A percentile compares a stretch with the other conserved stretches of the same genome.
These are phyloP conservation scores for Phaeotremella skinneri DNA, from an alignment of 768 basidiomycete genomes.

Conservation along the genomic window DNA sequence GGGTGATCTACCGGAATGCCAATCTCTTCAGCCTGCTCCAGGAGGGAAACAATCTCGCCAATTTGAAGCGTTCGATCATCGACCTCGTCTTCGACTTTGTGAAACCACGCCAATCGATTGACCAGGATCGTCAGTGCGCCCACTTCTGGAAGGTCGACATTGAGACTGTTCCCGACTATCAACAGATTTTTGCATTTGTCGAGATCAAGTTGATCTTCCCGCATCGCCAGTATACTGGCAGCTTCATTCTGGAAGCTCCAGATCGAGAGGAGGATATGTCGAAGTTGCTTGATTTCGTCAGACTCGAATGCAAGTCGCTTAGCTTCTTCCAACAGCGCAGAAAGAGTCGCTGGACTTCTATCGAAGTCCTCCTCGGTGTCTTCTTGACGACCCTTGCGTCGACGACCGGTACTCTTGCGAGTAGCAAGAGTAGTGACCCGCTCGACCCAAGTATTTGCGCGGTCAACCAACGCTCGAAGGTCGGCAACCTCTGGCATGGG, in stretches of 20 bases:
- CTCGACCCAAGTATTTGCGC: conserved; percentile 86
- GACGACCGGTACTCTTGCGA: conserved; percentile 33
- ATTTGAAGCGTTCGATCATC: conserved; percentile 68
- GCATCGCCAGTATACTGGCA: conserved; percentile 25
- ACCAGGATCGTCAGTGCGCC: conserved; percentile 75
- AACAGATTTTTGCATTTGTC: conserved; percentile 35
- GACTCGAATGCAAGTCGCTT: conserved; percentile 79
- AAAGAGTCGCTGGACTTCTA: conserved; percentile 67
- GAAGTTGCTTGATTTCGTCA: conserved; percentile 61
- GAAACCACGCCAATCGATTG: conserved; percentile 70
- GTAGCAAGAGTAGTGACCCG: conserved; percentile 47
- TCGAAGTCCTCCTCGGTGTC: conserved; percentile 59
- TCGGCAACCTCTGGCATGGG: conserved; percentile 67
- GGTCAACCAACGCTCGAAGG: conserved; percentile 73
- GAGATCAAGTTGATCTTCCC: conserved; percentile 31
- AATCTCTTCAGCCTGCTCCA: conserved; percentile 68
- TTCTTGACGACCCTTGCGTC: conserved; percentile 34
- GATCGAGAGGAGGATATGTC: conserved; percentile 37
- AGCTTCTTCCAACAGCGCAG: conserved; percentile 67
- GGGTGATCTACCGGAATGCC: conserved; percentile 65
- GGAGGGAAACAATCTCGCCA: conserved; percentile 71
- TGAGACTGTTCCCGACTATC: conserved; percentile 57
- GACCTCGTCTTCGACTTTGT: conserved; percentile 66
- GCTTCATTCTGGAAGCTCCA: conserved; percentile 42
- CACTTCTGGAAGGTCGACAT: conserved; percentile 79